Base-by-base conservation (phyloP, 495 filamentous ascomycete species). In the Lasiosphaeria ovina region DNA sequence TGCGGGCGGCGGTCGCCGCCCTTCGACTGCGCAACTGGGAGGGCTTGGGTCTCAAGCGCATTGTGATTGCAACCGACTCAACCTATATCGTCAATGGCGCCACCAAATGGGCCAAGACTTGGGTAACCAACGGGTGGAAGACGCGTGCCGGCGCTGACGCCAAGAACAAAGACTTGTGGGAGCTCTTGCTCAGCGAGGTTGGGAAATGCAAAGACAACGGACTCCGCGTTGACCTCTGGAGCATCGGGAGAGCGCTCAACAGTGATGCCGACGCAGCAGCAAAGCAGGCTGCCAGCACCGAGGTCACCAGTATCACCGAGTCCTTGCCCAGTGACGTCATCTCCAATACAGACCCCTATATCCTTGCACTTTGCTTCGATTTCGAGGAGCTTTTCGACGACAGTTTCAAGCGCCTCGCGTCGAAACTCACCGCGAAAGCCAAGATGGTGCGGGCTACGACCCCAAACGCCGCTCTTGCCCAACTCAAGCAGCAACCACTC, bases 161-260 rank as follows among this genome's bases (percentile, higher is more conserved):
- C 49, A 66, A 74, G 56, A 78, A 79, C 56, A 57, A 60, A 58
- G 76, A 79, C 57, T 61, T 78, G n/a, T 78, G 75, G 76, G 45
- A 69, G 57, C 56, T 66, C 33, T 51, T 66, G 12, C 57, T 66
- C 33, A 54, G 57, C 10, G 50, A 66, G 38, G 31, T 66, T 24
- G 42, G 69, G 45, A 54, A 42, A 31, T 72, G 62, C 35, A 10
- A 44, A 10, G 59, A 69, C 3, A 0, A 35, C 0, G 70, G 73
- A 0, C 16, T 74, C 49, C n/a, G 59, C 17, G 61, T 79, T 45
- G 34, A 68, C 16, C 70, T 79, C 59, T 79, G 74, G 74, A 64
- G 56, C 32, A 72, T 77, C 16, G 62, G 66, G 17, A 68, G 68
- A 38, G 60, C 66, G 32, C 64, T 60, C 45, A 76, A 75, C 51